These are phyloP conservation scores for Pythium periplocum DNA, from an alignment of 352 stramenopile species.

Conservation along the genomic window DNA sequence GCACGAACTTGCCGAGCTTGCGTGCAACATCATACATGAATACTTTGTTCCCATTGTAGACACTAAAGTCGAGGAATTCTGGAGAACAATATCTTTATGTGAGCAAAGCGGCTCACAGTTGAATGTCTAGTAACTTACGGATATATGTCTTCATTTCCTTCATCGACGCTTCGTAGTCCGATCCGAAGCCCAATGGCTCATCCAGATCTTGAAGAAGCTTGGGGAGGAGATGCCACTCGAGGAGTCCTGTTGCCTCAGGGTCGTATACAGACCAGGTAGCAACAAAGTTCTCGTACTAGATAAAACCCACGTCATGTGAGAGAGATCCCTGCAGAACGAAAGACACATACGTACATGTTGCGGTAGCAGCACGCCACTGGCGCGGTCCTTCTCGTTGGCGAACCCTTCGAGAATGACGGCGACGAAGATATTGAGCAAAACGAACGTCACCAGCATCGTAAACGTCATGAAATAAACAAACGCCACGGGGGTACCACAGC, in stretches of 20 bases:
- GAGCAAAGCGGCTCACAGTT: neutral
- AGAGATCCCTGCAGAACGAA: slow-evolving; percentile 4
- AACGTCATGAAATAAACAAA: slow-evolving; percentile 75
- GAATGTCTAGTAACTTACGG: slow-evolving; percentile 19
- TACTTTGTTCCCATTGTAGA: slow-evolving; percentile 50
- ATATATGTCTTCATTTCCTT: slow-evolving; percentile 56
- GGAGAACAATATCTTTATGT: neutral
- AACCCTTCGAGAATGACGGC: slow-evolving; percentile 84
- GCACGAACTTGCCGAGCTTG: slow-evolving; percentile 55
- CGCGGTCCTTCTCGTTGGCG: slow-evolving; percentile 63
- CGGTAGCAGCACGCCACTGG: slow-evolving; percentile 31
- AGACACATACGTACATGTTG: slow-evolving; percentile 29
- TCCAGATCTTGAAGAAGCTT: slow-evolving; percentile 61
- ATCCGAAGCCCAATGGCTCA: slow-evolving; percentile 59
- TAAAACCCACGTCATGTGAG: slow-evolving; percentile 3
- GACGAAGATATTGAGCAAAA: slow-evolving; percentile 88
- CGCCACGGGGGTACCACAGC: slow-evolving; percentile 40
- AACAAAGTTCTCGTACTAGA: slow-evolving; percentile 64
- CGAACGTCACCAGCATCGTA: slow-evolving; percentile 74
- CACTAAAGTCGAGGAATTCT: slow-evolving; percentile 42
- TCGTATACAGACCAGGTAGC: slow-evolving; percentile 55
- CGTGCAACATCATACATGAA: slow-evolving; percentile 54
- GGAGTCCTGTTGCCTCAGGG: slow-evolving; percentile 68
- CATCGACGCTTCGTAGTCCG: slow-evolving; percentile 29
- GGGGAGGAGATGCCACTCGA: slow-evolving; percentile 57